Base-by-base conservation (phyloP, 768 basidiomycete genomes). In the Leccinum aurantiacum region DNA sequence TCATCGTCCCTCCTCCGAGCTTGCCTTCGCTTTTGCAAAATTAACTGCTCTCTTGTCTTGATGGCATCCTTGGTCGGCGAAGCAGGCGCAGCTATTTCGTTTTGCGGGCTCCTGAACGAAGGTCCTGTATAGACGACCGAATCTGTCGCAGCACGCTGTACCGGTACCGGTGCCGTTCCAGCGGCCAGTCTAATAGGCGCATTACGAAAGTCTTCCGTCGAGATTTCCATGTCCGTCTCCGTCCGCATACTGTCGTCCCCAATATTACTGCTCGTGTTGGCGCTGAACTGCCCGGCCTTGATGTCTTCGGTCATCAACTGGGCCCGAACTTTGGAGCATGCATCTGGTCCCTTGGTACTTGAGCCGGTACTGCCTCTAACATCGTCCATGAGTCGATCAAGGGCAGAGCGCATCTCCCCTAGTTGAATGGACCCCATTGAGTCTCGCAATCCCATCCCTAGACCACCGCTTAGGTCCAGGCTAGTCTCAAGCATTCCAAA, bases 381-480 rank as follows among this genome's bases (percentile, higher is more conserved):
- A 57, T 88, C 85, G 62, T 88, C 86, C 84, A 90, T 87, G 31
- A 90, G 76, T 48, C 86, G 76, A 67, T 90, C 88, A 31, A 90
- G 77, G 6, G 88, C 89, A 61, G 85, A 87, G 60, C 84, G 83
- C 82, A 89, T 88, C 51, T 89, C 88, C 62, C 83, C 81, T 27
- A 87, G 84, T 64, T 85, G 81, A 27, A 84, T 78, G 49, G 81
- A 78, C 7, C 79, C 79, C 68, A 81, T 70, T 14, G 78, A 81
- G 75, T 78, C 65, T 63, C 76, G 68, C 47, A 71, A 50, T 54
- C 64, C 62, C 38, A 67, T 57, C 33, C 72, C 60, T 29, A 67
- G 57, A 19, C 68, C 56, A 17, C 67, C 68, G n/a, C 65, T 64
- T 4, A 68, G 51, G 27, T 71, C 67, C 17, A 72, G 58, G 46